Evolutionary conservation across 2,329 filamentous ascomycete genomes (phyloP).

Genomic region (Pestalotiopsis fici): DNA sequence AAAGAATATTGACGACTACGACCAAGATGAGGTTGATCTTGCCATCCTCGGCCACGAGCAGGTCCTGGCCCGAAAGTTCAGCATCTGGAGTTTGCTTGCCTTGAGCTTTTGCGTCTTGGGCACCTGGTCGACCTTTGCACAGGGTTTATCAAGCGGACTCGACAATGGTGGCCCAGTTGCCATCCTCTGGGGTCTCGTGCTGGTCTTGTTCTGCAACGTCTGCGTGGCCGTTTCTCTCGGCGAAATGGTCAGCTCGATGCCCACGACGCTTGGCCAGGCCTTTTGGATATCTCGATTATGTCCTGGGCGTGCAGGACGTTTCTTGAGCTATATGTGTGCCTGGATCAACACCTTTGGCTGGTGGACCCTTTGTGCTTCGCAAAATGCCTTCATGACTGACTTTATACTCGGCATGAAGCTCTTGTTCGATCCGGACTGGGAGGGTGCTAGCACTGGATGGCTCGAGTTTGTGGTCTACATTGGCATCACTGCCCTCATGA

Average conservation of each 20-base stretch:
- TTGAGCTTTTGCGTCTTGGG: conserved; percentile 59
- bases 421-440: conserved; percentile 51
- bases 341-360: conserved; percentile 64
- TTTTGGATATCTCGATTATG: conserved; percentile 54
- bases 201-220: conserved; percentile 53
- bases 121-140: conserved; percentile 59
- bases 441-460: conserved; percentile 46
- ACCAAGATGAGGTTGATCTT: conserved; percentile 37
- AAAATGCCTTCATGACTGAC: conserved; percentile 59
- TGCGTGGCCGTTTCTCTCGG: conserved; percentile 57
- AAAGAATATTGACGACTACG: neutral
- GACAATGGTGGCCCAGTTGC: conserved; percentile 54
- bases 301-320: conserved; percentile 41
- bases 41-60: conserved; percentile 41
- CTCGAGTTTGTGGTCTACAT: conserved; percentile 57
- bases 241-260: conserved; percentile 59
- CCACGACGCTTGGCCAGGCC: conserved; percentile 60
- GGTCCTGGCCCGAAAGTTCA: conserved; percentile 47
- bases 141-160: conserved; percentile 51
- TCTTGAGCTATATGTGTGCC: conserved; percentile 56
- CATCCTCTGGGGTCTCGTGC: conserved; percentile 55
- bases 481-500: conserved; percentile 47
- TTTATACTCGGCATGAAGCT: conserved; percentile 59
- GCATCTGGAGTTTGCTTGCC: conserved; percentile 56
- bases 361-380: conserved; percentile 57